Conservation (phyloP, 257 asterid species). For the Agastache rugosa region DNA sequence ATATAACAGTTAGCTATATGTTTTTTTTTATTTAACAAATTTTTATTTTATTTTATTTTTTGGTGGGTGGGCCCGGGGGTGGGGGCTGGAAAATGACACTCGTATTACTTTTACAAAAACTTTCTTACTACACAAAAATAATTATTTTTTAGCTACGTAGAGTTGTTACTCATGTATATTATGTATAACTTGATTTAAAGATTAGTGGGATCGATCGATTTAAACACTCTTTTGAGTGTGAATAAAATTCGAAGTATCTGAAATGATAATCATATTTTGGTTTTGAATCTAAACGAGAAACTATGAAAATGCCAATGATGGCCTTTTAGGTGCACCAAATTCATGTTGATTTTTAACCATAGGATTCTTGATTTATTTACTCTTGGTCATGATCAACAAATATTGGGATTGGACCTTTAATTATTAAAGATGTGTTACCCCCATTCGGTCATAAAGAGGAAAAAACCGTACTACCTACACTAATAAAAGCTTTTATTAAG, state of each 20-base stretch:
- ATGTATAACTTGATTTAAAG: no score
- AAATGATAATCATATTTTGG: neutral
- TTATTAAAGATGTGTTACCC: slow-evolving; percentile 19
- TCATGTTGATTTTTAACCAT: slow-evolving; percentile 30
- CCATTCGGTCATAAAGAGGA: neutral
- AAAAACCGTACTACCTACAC: slow-evolving; percentile 27
- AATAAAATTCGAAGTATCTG: neutral
- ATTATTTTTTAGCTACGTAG: no score
- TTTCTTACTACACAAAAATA: no score
- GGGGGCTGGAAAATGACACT: no score
- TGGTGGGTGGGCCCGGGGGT: no score
- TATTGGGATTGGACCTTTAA: slow-evolving; percentile 9
- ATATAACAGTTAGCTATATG: no score
- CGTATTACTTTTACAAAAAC: no score
- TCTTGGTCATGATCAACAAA: slow-evolving; percentile 25
- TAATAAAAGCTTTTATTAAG: neutral
- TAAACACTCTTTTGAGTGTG: no score
- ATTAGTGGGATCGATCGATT: no score
- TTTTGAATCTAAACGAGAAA: slow-evolving; percentile 14
- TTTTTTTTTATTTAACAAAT: no score
- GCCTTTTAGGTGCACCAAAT: slow-evolving; percentile 32
- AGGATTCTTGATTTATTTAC: slow-evolving; percentile 34
- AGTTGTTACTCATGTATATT: no score
- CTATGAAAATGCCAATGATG: slow-evolving; percentile 29
- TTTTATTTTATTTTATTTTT: no score